Conservation (phyloP, 164 flowering plant species). For the Aristolochia contorta region DNA sequence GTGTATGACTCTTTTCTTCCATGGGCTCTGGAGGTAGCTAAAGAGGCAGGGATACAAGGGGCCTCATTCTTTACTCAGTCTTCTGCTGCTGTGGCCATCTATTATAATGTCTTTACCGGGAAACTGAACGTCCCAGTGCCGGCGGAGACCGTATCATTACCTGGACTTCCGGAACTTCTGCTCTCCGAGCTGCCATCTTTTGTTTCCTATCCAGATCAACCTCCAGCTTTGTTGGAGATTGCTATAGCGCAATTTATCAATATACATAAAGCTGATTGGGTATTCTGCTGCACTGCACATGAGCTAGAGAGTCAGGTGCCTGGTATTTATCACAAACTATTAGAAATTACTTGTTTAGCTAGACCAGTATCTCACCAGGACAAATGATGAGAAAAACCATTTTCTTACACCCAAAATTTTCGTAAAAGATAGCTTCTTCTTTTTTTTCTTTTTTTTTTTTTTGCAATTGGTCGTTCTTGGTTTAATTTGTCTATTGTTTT, state of each 20-base stretch:
- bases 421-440: too few species aligned
- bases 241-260: constrained; percentile 15
- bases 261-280: constrained; percentile 16
- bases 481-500: too few species aligned
- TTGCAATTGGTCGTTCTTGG: too few species aligned
- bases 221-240: constrained; percentile 6
- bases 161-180: background rate
- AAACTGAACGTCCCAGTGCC: background rate
- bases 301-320: constrained; percentile 17
- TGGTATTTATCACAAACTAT: background rate
- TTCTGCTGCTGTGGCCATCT: background rate
- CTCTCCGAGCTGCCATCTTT: constrained; percentile 33
- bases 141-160: background rate
- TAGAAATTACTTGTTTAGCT: background rate
- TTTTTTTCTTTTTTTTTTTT: too few species aligned
- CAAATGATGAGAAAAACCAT: background rate
- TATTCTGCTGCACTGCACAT: constrained; percentile 16
- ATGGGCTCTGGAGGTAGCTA: constrained; percentile 12
- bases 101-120: background rate
- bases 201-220: background rate
- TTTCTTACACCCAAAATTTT: too few species aligned
- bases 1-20: constrained; percentile 13
- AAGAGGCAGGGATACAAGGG: constrained; percentile 1
- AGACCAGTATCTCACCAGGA: background rate
- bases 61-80: constrained; percentile 19